Percentiles rank a stretch among this genome's conserved stretches.
These are phyloP conservation scores for Metschnikowia rubicola DNA, from an alignment of 805 yeast species.

Conservation along the genomic window DNA sequence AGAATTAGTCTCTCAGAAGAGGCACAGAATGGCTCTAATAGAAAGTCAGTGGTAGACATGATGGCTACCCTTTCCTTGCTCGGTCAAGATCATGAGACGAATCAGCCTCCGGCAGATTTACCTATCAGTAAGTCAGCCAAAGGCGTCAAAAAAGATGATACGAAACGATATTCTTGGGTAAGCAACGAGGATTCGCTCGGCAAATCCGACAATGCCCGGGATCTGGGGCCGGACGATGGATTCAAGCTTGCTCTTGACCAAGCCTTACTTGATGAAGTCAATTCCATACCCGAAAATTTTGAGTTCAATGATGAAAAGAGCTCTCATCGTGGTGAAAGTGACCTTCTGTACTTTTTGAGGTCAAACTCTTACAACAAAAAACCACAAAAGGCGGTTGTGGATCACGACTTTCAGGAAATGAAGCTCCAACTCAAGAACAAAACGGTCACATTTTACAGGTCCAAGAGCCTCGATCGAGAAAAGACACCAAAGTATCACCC, in stretches of 20 bases:
- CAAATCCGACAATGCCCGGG: conserved; percentile 4
- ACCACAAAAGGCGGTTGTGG: conserved; percentile 29
- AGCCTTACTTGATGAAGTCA: conserved; percentile 35
- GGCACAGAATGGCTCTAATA: neutral
- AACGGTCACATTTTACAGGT: conserved; percentile 42
- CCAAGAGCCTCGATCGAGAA: conserved; percentile 16
- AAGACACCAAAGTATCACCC: conserved; percentile 19
- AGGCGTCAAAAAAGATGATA: neutral
- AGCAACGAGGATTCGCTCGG: conserved; percentile 25
- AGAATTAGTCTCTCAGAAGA: neutral
- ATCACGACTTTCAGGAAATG: conserved; percentile 24
- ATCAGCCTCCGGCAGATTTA: neutral
- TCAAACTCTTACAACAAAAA: conserved; percentile 40
- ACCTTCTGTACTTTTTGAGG: conserved; percentile 20
- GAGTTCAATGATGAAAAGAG: conserved; percentile 32
- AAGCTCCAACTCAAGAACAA: conserved; percentile 36
- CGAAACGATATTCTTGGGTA: conserved; percentile 28
- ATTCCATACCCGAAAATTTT: conserved; percentile 36
- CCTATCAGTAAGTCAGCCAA: neutral
- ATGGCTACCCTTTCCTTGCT: conserved; percentile 25
- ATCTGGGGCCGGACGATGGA: conserved; percentile 1
- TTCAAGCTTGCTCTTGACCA: conserved; percentile 17
- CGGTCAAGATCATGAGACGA: conserved; percentile 10
- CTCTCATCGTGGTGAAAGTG: neutral
- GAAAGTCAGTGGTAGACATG: conserved; percentile 28